These are phyloP conservation scores for Saururus chinensis DNA, from an alignment of 164 flowering plant genomes.

Conservation along the genomic window DNA sequence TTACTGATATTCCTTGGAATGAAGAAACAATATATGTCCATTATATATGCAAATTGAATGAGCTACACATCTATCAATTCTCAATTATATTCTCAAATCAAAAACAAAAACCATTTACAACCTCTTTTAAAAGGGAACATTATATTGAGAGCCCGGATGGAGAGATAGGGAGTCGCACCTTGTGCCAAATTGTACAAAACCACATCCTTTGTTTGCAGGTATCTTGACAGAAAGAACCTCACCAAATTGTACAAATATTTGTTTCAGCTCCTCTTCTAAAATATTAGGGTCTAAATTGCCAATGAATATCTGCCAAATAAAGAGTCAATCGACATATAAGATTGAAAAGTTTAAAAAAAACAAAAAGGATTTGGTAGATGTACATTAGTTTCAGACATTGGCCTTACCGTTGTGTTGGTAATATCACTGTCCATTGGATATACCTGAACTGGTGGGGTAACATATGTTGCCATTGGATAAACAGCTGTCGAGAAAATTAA, in stretches of 20 bases:
- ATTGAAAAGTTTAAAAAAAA: conserved; percentile 7
- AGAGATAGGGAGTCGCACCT: conserved; percentile 34
- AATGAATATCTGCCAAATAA: conserved; percentile 56
- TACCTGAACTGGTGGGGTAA: conserved; percentile 48
- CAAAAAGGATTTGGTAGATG: conserved; percentile 5
- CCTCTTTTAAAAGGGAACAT: too few species aligned
- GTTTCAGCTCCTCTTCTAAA: conserved; percentile 84
- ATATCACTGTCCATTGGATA: conserved; percentile 63
- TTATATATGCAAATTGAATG: too few species aligned
- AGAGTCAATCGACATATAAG: neutral
- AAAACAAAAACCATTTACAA: too few species aligned
- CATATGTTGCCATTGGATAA: conserved; percentile 64
- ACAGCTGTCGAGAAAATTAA: conserved; percentile 34
- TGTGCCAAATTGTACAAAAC: conserved; percentile 73
- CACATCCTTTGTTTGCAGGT: conserved; percentile 75
- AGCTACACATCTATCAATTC: too few species aligned
- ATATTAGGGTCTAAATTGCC: conserved; percentile 88
- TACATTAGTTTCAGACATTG: neutral
- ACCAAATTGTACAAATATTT: conserved; percentile 71
- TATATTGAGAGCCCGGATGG: too few species aligned
- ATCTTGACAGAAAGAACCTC: conserved; percentile 78
- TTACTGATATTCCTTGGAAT: too few species aligned
- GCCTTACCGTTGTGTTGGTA: conserved; percentile 84
- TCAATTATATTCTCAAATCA: too few species aligned
- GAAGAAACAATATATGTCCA: too few species aligned